Evolutionary conservation across 2,329 filamentous ascomycete species (phyloP).

Genomic region (Colletotrichum sojae): DNA sequence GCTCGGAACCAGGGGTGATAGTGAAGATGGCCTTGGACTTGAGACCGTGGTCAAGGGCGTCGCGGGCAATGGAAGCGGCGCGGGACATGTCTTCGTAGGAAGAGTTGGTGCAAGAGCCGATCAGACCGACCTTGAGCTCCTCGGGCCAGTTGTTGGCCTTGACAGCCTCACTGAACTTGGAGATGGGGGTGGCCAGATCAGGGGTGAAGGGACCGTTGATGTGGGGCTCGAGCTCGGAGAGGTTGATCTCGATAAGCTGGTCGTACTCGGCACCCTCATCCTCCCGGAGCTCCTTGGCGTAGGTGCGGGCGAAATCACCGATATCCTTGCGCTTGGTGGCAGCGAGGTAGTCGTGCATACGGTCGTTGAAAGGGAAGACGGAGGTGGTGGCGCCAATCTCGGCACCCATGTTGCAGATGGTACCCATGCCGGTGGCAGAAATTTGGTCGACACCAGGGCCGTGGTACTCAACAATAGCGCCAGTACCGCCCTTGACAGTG

Average conservation of each 20-base stretch:
- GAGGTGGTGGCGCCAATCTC: slow-evolving; percentile 91
- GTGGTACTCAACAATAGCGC: slow-evolving; percentile 86
- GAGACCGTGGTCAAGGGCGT: slow-evolving; percentile 91
- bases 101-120: slow-evolving; percentile 98
- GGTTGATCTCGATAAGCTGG: slow-evolving; percentile 95
- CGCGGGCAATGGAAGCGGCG: slow-evolving; percentile 89
- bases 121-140: slow-evolving; percentile 95
- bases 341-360: slow-evolving; percentile 95
- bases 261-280: slow-evolving; percentile 96
- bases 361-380: slow-evolving; percentile 97
- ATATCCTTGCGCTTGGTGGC: slow-evolving; percentile 93
- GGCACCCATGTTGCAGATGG: slow-evolving; percentile 81
- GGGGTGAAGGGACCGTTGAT: slow-evolving; percentile 99
- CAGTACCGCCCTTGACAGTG: slow-evolving; percentile 98
- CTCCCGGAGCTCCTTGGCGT: slow-evolving; percentile 87
- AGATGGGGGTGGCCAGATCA: slow-evolving; percentile 97
- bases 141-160: slow-evolving; percentile 97
- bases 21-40: slow-evolving; percentile 96
- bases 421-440: slow-evolving; percentile 89
- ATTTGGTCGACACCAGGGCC: slow-evolving; percentile 80
- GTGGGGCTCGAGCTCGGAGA: slow-evolving; percentile 94
- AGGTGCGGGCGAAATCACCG: slow-evolving; percentile 88
- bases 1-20: slow-evolving; percentile 96
- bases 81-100: slow-evolving; percentile 92
- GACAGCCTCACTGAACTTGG: slow-evolving; percentile 95